Percentiles rank a stretch among this genome's conserved stretches.
Evolutionary conservation across 805 yeast species (phyloP).

Genomic region (Tetrapisispora nanseiensis): DNA sequence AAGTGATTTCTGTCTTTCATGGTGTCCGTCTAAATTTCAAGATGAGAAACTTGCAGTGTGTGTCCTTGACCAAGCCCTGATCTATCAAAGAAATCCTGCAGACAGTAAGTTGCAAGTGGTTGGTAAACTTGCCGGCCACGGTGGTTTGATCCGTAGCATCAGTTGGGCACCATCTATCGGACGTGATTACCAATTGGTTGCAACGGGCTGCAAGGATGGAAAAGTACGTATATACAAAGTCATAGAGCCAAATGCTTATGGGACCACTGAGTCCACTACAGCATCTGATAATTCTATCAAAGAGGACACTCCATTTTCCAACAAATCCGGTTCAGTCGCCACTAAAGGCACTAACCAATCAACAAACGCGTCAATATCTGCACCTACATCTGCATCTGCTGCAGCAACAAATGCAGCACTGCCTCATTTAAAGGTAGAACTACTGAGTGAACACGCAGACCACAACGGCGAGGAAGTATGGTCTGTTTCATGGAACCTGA

Average conservation of each 20-base stretch:
- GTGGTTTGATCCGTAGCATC: conserved; percentile 76
- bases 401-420: background rate
- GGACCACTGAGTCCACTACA: background rate
- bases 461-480: conserved; percentile 90
- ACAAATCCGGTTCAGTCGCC: background rate
- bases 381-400: background rate
- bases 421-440: conserved; percentile 37
- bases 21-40: conserved; percentile 84
- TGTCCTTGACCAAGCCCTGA: conserved; percentile 78
- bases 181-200: conserved; percentile 72
- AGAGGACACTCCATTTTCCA: background rate
- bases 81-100: conserved; percentile 41
- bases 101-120: conserved; percentile 39
- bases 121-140: conserved; percentile 70
- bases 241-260: conserved; percentile 31
- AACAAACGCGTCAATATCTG: background rate
- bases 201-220: conserved; percentile 96
- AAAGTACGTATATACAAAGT: conserved; percentile 76
- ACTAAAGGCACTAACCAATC: background rate
- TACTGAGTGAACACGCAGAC: conserved; percentile 59
- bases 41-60: conserved; percentile 75
- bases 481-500: conserved; percentile 90
- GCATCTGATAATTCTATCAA: background rate
- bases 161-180: conserved; percentile 98
- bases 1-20: conserved; percentile 73